Base-by-base conservation (phyloP, 352 stramenopile species). In the Phytophthora capsici region DNA sequence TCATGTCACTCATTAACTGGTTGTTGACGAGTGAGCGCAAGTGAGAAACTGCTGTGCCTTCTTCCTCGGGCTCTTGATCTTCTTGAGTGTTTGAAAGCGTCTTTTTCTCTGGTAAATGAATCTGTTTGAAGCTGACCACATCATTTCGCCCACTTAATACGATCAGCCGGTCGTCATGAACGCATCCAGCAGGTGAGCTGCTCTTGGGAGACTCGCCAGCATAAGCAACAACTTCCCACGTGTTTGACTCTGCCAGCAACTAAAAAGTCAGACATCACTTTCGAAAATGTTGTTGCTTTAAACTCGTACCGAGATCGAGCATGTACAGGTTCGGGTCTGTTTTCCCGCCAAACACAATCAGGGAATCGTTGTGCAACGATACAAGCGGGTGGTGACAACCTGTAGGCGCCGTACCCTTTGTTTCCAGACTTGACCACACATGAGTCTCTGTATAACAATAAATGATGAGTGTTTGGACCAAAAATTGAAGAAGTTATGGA, bases 241-340 rank as follows among this genome's bases (percentile, higher is more conserved):
- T 68, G 55, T 87, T 89, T 34, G 78, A 80, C 58, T 93, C 85
- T 84, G 57, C 32, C 14, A 47, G 46, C 37, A 60, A 40, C 50
- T 6, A 36, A n/a, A 16, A 45, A 36, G 20, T 73, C 4, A 57
- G 50, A 22, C 40, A 17, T 53, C 2, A 3, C 0, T 14, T 48
- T 30, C 6, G 47, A 14, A 30, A 10, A 55, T 56, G 10, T n/a
- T 12, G 28, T 1, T 6, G 20, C 13, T 32, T 3, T 32, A 13
- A 34, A 28, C 14, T 49, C 65, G 9, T 66, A 93, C 85, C 81
- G 40, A 95, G 66, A 43, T 91, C 92, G 8, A 99, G 80, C 57
- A 98, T 94, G 65, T 98, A 92, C 50, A 99, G 93, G 73, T 99
- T 96, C 26, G 77, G 92, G 46, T 96, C 96, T 17, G 88, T 98